Evolutionary conservation across 1,284 basidiomycete species (phyloP).

Genomic region (Somion occarium): DNA sequence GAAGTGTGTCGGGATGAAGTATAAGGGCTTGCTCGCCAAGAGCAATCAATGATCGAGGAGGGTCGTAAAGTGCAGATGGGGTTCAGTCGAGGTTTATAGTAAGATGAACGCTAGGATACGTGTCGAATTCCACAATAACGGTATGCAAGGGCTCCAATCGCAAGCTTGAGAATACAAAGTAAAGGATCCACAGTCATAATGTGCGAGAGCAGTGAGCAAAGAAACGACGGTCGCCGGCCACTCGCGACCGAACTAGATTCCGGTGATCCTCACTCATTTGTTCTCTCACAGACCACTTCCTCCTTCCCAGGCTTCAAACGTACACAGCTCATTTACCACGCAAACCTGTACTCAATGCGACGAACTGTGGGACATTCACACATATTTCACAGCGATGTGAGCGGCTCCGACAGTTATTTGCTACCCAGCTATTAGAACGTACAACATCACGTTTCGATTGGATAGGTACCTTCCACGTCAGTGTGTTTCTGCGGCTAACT

Average conservation of each 20-base stretch:
- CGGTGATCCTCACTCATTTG: not conserved
- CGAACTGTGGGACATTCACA: not conserved
- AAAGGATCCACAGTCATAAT: slow-evolving; percentile 1
- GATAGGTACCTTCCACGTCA: slow-evolving; percentile 3
- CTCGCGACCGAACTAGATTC: not conserved
- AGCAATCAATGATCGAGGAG: not conserved
- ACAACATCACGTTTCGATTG: slow-evolving; percentile 1
- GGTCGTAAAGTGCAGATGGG: not conserved
- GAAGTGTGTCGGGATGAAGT: not conserved
- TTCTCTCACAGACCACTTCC: not conserved
- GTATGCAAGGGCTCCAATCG: not conserved
- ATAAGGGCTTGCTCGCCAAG: not conserved
- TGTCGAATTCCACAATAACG: not conserved
- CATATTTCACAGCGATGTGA: not conserved
- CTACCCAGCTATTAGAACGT: not conserved
- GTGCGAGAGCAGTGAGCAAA: not conserved
- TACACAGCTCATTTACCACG: not conserved
- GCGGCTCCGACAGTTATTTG: not conserved
- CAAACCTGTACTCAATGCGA: not conserved
- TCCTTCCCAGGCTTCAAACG: slow-evolving; percentile 1
- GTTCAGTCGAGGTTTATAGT: not conserved
- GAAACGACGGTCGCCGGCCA: not conserved
- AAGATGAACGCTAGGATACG: slow-evolving; percentile 2
- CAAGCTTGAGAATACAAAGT: slow-evolving; percentile 1
- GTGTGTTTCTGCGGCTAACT: not conserved